Evolutionary conservation across 1,139 yeast species (phyloP).

Genomic region (Blastobotrys capitulatus): DNA sequence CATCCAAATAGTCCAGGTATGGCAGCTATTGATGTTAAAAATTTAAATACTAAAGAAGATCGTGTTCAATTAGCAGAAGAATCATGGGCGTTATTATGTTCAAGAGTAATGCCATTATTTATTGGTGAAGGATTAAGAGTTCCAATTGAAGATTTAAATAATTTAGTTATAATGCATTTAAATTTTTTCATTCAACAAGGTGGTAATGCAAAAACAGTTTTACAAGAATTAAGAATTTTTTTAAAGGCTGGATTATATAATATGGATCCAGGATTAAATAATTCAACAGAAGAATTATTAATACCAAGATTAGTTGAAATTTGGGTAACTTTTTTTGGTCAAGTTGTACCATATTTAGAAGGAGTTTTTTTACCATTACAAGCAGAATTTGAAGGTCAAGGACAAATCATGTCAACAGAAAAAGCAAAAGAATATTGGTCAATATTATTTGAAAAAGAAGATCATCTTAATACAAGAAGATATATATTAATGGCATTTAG

Average conservation of each 20-base stretch:
- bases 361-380: conserved; percentile 60
- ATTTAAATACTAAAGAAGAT: conserved; percentile 37
- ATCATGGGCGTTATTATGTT: conserved; percentile 44
- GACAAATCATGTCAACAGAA: conserved; percentile 30
- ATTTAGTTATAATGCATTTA: conserved; percentile 43
- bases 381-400: conserved; percentile 41
- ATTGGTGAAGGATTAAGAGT: conserved; percentile 43
- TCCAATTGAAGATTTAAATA: conserved; percentile 54
- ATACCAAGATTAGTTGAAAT: conserved; percentile 32
- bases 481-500: conserved; percentile 33
- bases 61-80: conserved; percentile 44
- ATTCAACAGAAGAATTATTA: conserved; percentile 23
- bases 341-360: conserved; percentile 51
- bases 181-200: conserved; percentile 39
- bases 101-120: conserved; percentile 44
- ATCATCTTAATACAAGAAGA: conserved; percentile 30
- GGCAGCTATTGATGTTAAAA: conserved; percentile 32
- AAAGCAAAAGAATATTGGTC: conserved; percentile 39
- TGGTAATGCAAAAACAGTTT: conserved; percentile 36
- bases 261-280: conserved; percentile 33
- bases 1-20: conserved; percentile 38
- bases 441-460: conserved; percentile 28
- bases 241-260: conserved; percentile 41
- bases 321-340: conserved; percentile 54
- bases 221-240: conserved; percentile 44